Evolutionary conservation across 257 asterid species (phyloP), one percentile per base, ranked within the genome.

Genomic region (Scutellaria minor): DNA sequence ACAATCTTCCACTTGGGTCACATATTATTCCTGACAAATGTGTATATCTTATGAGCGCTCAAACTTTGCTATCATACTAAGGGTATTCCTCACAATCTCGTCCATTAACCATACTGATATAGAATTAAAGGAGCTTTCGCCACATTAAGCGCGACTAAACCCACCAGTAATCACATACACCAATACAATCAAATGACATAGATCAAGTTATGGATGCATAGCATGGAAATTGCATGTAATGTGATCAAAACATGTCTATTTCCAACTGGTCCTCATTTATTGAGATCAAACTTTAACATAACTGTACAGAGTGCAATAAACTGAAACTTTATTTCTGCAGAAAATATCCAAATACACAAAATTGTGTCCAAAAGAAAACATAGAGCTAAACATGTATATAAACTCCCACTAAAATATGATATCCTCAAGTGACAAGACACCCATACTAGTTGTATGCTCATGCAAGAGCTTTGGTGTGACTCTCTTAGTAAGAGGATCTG

Each of bases 161-260:
- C 14, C 44, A 58, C 31, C 64, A 58, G 6, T 35, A 20, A 31
- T 58, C 64, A 58, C 45, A 58, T 58, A 58, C 31, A 58, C 9
- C 12, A 31, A 24, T 58, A 58, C 12, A 58, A 31, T 58, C 37
- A 58, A 24, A 24, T 24, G 27, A 24, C 27, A 24, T 24, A 24
- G 27, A 24, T 24, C 27, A 24, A 24, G 27, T 24, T 24, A 24
- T 24, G 9, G 51, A 13, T 9, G 51, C 12, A 13, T 45, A 45
- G 51, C 51, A 45, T 24, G 27, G 51, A 58, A 58, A 58, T 58
- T 10, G 31, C n/a, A 58, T 58, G 59, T 7, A 53, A 18, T 53
- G 59, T 53, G 24, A 18, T 14, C 12, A 7, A 24, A 11, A 59
- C 9, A 59, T 35, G 42, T 59, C 9, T 35, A 59, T 59, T 59